Evolutionary conservation across 2,329 filamentous ascomycete genomes (phyloP).

Genomic region (Diaporthe vexans): DNA sequence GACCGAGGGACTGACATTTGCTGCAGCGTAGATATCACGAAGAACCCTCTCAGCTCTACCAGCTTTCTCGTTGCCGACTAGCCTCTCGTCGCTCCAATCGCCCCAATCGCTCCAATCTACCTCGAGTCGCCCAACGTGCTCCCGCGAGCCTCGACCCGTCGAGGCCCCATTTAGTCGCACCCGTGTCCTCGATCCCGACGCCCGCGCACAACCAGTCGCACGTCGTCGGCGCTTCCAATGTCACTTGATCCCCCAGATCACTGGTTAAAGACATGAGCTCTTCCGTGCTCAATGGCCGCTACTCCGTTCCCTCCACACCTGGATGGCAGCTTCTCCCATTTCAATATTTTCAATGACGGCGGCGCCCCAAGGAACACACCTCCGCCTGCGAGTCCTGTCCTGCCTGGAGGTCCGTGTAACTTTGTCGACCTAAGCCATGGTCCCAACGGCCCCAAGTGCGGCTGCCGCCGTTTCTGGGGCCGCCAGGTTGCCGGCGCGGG

Average conservation of each 20-base stretch:
- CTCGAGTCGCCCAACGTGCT: conserved; percentile 40
- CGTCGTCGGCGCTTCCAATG: conserved; percentile 36
- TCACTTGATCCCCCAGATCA: conserved; percentile 40
- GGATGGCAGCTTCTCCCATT: conserved; percentile 59
- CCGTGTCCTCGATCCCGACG: conserved; percentile 26
- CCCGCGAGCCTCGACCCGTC: conserved; percentile 10
- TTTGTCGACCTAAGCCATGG: conserved; percentile 68
- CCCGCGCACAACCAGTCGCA: conserved; percentile 30
- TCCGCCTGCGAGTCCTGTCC: conserved; percentile 46
- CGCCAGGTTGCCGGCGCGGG: conserved; percentile 54
- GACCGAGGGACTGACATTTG: conserved; percentile 35
- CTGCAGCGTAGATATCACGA: conserved; percentile 43
- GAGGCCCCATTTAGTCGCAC: conserved; percentile 1
- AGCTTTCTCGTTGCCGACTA: conserved; percentile 51
- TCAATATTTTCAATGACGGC: conserved; percentile 69
- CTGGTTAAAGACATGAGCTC: conserved; percentile 51
- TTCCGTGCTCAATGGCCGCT: conserved; percentile 64
- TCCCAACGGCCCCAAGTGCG: conserved; percentile 66
- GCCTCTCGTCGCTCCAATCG: conserved; percentile 41
- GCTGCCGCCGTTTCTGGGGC: conserved; percentile 74
- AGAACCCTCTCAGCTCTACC: conserved; percentile 51
- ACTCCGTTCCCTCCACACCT: conserved; percentile 62
- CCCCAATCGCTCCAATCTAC: conserved; percentile 3
- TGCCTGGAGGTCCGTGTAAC: conserved; percentile 70
- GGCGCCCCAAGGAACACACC: conserved; percentile 38